phyloP scores from a whole-genome alignment of 768 basidiomycete genomes.

The Leccinum boreale region DNA sequence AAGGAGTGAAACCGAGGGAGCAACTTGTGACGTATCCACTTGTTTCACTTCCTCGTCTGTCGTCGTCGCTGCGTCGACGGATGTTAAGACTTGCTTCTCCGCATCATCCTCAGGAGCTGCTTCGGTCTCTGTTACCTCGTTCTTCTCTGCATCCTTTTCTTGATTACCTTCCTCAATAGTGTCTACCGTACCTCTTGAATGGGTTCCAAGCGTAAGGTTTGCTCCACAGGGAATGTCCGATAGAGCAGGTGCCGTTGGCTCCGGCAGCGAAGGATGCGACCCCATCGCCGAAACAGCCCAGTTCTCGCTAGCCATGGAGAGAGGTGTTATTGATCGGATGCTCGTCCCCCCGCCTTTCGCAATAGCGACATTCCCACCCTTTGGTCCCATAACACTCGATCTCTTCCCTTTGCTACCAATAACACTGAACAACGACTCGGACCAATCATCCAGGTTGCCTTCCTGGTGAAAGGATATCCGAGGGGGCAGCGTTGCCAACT shows the following conservation, averaged over 20 bases:
- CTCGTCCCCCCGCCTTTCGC: conserved; percentile 17
- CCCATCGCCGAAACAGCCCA: not conserved
- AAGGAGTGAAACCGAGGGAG: conserved; percentile 6
- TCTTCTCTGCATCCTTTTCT: conserved; percentile 4
- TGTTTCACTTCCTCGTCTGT: not conserved
- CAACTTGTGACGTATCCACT: not conserved
- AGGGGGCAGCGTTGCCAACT: conserved; percentile 38
- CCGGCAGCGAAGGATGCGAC: conserved; percentile 2
- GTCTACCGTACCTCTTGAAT: conserved; percentile 2
- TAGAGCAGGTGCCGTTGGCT: conserved; percentile 9
- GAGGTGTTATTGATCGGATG: conserved; percentile 13
- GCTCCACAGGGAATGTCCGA: conserved; percentile 19
- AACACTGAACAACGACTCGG: conserved; percentile 51
- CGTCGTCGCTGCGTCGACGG: not conserved
- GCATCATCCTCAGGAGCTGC: not conserved
- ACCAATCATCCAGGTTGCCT: conserved; percentile 50
- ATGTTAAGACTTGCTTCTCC: not conserved
- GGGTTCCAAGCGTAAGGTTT: conserved; percentile 17
- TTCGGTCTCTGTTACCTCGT: not conserved
- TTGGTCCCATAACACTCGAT: conserved; percentile 4
- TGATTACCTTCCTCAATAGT: conserved; percentile 12
- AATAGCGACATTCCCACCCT: not conserved
- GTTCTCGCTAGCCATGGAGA: not conserved
- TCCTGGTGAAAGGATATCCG: conserved; percentile 54
- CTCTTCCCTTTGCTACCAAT: conserved; percentile 35